Percentiles rank a stretch among this genome's conserved stretches.
These are phyloP conservation scores for Eutrema japonicum DNA, from an alignment of 345 rosid species.

Conservation along the genomic window DNA sequence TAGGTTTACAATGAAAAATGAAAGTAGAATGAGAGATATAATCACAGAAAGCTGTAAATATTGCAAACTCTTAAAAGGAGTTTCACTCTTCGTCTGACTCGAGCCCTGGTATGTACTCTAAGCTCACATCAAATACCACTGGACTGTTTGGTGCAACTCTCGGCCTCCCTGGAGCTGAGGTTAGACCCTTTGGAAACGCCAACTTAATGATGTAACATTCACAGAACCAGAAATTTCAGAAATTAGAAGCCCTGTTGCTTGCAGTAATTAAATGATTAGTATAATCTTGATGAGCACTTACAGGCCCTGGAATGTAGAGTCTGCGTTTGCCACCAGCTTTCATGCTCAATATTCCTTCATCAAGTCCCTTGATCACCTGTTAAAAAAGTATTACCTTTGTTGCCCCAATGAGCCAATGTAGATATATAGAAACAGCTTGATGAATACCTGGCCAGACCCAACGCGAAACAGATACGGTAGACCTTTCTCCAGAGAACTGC, in stretches of 20 bases:
- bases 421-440: background rate
- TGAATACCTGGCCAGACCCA: constrained; percentile 86
- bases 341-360: constrained; percentile 89
- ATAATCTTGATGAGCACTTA: constrained; percentile 43
- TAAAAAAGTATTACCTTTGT: background rate
- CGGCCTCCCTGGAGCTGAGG: constrained; percentile 95
- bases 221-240: background rate
- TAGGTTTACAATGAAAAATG: background rate
- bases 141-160: constrained; percentile 94
- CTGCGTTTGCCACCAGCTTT: constrained; percentile 92
- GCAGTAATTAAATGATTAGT: background rate
- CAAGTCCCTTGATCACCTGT: constrained; percentile 96
- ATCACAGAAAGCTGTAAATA: constrained; percentile 1
- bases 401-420: background rate
- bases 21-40: constrained; percentile 5
- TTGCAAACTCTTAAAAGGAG: background rate
- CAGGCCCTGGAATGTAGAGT: constrained; percentile 86
- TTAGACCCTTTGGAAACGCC: constrained; percentile 92
- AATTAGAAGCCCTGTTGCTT: constrained; percentile 24
- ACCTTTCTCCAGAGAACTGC: constrained; percentile 91
- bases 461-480: constrained; percentile 79
- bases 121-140: constrained; percentile 84
- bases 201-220: constrained; percentile 48
- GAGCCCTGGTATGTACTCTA: constrained; percentile 91
- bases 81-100: constrained; percentile 64